A percentile compares a stretch with the other conserved stretches of the same genome.
phyloP scores from a whole-genome alignment of 495 filamentous ascomycete genomes.

The Bombardia bombarda region DNA sequence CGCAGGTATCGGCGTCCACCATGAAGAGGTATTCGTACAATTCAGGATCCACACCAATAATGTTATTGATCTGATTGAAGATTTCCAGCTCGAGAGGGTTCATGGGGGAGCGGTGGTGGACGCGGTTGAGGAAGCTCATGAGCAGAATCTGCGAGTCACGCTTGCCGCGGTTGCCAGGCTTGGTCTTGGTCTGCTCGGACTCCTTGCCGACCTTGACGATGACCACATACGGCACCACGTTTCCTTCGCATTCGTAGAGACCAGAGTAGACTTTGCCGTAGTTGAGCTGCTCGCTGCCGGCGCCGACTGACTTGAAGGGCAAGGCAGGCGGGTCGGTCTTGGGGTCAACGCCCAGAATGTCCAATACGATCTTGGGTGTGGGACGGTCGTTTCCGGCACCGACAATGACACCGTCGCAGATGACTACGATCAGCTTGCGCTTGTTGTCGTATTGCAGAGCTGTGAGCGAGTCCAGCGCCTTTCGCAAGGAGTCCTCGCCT shows the following conservation, averaged over 20 bases:
- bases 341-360: constrained; percentile 94
- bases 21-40: constrained; percentile 96
- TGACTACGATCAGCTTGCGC: constrained; percentile 84
- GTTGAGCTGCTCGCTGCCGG: constrained; percentile 88
- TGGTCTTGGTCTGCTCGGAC: constrained; percentile 82
- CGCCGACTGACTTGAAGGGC: constrained; percentile 83
- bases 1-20: constrained; percentile 97
- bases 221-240: constrained; percentile 93
- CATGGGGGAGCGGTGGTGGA: constrained; percentile 91
- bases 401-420: constrained; percentile 94
- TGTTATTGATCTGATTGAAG: constrained; percentile 98
- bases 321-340: constrained; percentile 93
- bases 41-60: constrained; percentile 95
- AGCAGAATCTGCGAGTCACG: constrained; percentile 87
- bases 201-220: constrained; percentile 96
- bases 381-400: constrained; percentile 94
- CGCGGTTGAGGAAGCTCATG: constrained; percentile 90
- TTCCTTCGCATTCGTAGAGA: constrained; percentile 94
- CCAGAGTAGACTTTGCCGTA: constrained; percentile 98
- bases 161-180: constrained; percentile 97
- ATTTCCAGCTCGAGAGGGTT: constrained; percentile 93
- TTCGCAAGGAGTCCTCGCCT: constrained; percentile 86
- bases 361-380: constrained; percentile 93
- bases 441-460: constrained; percentile 97
- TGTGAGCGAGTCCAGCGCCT: constrained; percentile 89